phyloP scores from a whole-genome alignment of 1,284 basidiomycete species.

The Ganoderma meredithae region DNA sequence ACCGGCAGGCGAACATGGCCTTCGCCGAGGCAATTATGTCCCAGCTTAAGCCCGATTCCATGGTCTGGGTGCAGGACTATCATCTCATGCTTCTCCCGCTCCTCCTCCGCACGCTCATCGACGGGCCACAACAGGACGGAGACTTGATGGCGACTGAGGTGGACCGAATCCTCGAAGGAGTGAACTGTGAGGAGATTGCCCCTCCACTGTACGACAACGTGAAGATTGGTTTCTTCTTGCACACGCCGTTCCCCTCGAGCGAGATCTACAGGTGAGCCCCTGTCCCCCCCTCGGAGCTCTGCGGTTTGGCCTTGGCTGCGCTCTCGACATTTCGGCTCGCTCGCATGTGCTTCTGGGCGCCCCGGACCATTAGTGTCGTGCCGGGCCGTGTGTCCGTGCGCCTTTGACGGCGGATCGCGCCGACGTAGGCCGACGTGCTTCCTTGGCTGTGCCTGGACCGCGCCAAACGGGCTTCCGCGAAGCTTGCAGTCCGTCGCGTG shows the following conservation, averaged over 20 bases:
- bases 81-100: constrained; percentile 98
- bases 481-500: constrained; percentile 16
- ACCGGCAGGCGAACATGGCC: constrained; percentile 94
- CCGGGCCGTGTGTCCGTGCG: constrained; percentile 21
- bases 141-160: constrained; percentile 75
- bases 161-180: constrained; percentile 78
- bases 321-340: constrained; percentile 21
- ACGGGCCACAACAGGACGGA: constrained; percentile 68
- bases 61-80: constrained; percentile 99
- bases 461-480: constrained; percentile 15
- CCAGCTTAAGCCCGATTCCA: constrained; percentile 84
- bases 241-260: constrained; percentile 97
- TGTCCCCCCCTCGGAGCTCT: not conserved
- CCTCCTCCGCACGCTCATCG: constrained; percentile 89
- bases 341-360: constrained; percentile 4
- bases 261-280: constrained; percentile 91
- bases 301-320: constrained; percentile 5
- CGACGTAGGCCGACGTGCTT: constrained; percentile 14
- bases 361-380: constrained; percentile 18
- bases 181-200: constrained; percentile 63
- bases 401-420: constrained; percentile 20
- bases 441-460: not conserved
- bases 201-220: constrained; percentile 61
- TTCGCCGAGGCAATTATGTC: constrained; percentile 91
- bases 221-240: constrained; percentile 98